phyloP scores from a whole-genome alignment of 352 stramenopile species.

The Phytophthora rubi region DNA sequence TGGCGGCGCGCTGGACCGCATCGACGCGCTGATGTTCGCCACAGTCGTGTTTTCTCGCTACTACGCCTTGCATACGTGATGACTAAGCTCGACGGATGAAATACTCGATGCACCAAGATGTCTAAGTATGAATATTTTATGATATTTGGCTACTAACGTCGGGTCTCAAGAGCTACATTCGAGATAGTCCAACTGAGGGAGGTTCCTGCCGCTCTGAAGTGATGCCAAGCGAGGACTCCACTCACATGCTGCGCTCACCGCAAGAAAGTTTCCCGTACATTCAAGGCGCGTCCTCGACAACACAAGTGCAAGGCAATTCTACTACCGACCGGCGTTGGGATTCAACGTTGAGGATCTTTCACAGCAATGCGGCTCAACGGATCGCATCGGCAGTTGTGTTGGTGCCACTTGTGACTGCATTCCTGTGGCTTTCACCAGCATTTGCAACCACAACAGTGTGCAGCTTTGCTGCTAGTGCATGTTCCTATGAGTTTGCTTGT shows the following conservation, averaged over 20 bases:
- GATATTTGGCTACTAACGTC: neutral
- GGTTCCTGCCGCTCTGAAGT: neutral
- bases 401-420: slow-evolving; percentile 51
- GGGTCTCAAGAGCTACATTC: neutral
- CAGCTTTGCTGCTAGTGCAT: slow-evolving; percentile 44
- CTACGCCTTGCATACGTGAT: slow-evolving; percentile 33
- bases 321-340: neutral
- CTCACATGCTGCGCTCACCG: neutral
- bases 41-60: slow-evolving; percentile 64
- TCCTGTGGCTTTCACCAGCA: slow-evolving; percentile 60
- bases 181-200: neutral
- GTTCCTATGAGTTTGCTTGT: slow-evolving; percentile 65
- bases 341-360: neutral
- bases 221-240: neutral
- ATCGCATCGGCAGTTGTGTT: slow-evolving; percentile 50
- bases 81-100: neutral
- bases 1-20: slow-evolving; percentile 94
- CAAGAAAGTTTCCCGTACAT: neutral
- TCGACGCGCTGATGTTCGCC: slow-evolving; percentile 94
- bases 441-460: slow-evolving; percentile 59
- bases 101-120: neutral
- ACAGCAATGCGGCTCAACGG: slow-evolving; percentile 55
- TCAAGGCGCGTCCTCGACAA: neutral
- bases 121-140: neutral
- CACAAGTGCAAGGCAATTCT: neutral